Conservation (phyloP, 768 basidiomycete genomes). For the Favolaschia claudopus region DNA sequence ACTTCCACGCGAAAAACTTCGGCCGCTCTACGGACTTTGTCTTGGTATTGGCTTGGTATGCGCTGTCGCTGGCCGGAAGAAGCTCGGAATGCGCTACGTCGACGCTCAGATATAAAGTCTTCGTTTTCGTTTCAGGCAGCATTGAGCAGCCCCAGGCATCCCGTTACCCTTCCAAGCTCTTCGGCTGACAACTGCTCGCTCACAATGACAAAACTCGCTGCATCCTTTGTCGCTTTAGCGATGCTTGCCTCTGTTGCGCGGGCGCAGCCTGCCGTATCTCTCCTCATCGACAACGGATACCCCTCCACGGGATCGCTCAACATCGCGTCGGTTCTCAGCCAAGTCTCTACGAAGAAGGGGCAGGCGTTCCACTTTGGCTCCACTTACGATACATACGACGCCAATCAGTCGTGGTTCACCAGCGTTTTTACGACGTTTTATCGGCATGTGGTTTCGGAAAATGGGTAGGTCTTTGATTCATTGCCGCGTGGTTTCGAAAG, state of each 20-base stretch:
- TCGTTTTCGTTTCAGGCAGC: no score
- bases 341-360: constrained; percentile 16
- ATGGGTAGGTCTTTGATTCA: no score
- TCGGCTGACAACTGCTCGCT: no score
- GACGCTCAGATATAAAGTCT: background rate
- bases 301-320: constrained; percentile 19
- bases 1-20: constrained; percentile 5
- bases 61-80: background rate
- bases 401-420: constrained; percentile 19
- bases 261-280: constrained; percentile 20
- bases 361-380: constrained; percentile 23
- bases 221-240: constrained; percentile 12
- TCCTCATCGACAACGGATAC: constrained; percentile 22
- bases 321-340: constrained; percentile 1
- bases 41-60: background rate
- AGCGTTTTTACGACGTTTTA: constrained; percentile 14
- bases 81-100: background rate
- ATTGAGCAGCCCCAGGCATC: background rate
- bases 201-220: constrained; percentile 2
- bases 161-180: background rate
- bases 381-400: constrained; percentile 19
- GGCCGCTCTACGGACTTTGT: constrained; percentile 10
- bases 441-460: constrained; percentile 21
- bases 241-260: constrained; percentile 1
- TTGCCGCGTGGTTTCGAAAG: background rate